Base-by-base conservation (phyloP, 768 basidiomycete species). In the Mycena maculata region DNA sequence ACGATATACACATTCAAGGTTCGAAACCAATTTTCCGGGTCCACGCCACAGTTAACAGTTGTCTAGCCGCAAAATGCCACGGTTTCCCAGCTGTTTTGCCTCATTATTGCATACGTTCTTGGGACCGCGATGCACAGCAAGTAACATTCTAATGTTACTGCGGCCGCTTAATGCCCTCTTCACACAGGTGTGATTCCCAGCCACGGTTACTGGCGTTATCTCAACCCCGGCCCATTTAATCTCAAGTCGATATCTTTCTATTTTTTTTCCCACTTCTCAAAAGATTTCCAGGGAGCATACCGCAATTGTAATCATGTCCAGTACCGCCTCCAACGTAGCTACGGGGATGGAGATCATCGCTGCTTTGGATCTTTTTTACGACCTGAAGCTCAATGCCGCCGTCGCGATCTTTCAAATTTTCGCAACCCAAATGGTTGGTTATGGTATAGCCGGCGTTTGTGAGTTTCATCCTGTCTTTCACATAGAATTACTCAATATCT, bases 151-250 rank as follows among this genome's bases (percentile, higher is more conserved):
- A 11, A 60, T 36, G 52, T 38, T 33, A 36, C n/a, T n/a, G 28
- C 39, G 49, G 12, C 3, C 16, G n/a, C 42, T 47, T 3, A 3
- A 27, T 23, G 20, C 12, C 30, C 11, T 42, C 5, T 39, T 41
- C 45, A 16, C 55, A 16, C 20, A 81, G 82, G 70, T 23, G 48
- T 82, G 12, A 73, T 86, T 12, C 86, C 86, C n/a, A 76, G 76
- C 45, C 70, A 73, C 30, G 85, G 86, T 11, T 74, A 71, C 33
- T 87, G 83, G 82, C 73, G 78, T 8, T 84, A 82, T 72, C 72
- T 88, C 4, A 88, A 88, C 67, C 87, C 87, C 15, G 86, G 86
- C 0, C 86, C 87, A 10, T 88, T 88, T 77, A 88, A 87, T 71
- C 84, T 87, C 74, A 86, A 86, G 84, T 82, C 33, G 48, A 74